A percentile compares a stretch with the other conserved stretches of the same genome.
Conservation (phyloP, 257 asterid species). For the Plantago elongata region DNA sequence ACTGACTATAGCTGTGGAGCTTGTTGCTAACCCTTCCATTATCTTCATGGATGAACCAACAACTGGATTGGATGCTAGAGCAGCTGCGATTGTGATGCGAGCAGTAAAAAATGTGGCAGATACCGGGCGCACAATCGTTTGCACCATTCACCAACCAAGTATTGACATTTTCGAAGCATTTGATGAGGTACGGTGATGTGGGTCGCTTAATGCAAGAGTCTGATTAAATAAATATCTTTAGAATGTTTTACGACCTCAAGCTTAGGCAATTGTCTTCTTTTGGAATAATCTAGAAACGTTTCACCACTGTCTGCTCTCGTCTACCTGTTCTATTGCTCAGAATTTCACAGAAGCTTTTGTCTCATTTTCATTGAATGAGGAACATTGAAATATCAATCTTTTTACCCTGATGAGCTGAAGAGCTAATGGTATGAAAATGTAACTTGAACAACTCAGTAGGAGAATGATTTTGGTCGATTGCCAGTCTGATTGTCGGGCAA, state of each 20-base stretch:
- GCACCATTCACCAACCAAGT: constrained; percentile 23
- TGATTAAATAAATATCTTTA: background rate
- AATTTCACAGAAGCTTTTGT: too few relatives aligned
- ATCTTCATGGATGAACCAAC: constrained; percentile 24
- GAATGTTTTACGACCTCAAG: background rate
- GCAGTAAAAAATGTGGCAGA: constrained; percentile 19
- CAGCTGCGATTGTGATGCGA: constrained; percentile 23
- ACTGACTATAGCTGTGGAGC: constrained; percentile 23
- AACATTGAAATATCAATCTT: too few relatives aligned
- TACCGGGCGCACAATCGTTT: constrained; percentile 22
- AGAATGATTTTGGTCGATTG: too few relatives aligned
- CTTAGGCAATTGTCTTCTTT: too few relatives aligned
- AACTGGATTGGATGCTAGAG: constrained; percentile 22
- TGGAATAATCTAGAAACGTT: too few relatives aligned
- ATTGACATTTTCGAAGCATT: constrained; percentile 21
- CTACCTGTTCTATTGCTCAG: too few relatives aligned
- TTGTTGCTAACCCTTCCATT: constrained; percentile 20
- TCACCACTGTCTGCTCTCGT: too few relatives aligned
- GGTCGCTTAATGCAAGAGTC: background rate
- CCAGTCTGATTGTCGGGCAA: too few relatives aligned
- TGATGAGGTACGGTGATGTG: constrained; percentile 15
- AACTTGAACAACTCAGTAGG: too few relatives aligned
- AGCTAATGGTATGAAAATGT: too few relatives aligned
- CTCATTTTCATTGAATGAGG: too few relatives aligned
- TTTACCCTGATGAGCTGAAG: too few relatives aligned